These are phyloP conservation scores for Phytophthora idaei DNA, from an alignment of 352 stramenopile species.

Conservation along the genomic window DNA sequence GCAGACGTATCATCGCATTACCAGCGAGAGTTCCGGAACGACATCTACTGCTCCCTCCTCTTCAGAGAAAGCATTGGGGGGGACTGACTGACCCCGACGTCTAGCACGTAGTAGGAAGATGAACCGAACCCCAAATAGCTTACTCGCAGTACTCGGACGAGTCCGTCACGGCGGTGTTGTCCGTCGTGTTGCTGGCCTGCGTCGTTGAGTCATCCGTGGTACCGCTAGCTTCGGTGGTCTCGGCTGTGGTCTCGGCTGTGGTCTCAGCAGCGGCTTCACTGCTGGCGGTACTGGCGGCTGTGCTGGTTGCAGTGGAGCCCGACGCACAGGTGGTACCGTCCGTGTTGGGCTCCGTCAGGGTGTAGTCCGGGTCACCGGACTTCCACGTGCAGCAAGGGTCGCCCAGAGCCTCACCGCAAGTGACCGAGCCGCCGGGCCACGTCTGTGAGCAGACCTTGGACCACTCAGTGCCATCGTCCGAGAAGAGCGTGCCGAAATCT, in stretches of 20 bases:
- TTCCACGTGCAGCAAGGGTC: constrained; percentile 56
- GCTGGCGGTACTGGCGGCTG: constrained; percentile 8
- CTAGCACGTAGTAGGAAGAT: constrained; percentile 11
- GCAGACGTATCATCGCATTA: constrained; percentile 9
- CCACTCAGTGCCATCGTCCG: constrained; percentile 41
- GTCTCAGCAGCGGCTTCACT: constrained; percentile 5
- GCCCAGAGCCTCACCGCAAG: constrained; percentile 40
- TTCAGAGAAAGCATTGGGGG: neutral
- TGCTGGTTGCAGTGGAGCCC: constrained; percentile 21
- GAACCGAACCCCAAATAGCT: constrained; percentile 4
- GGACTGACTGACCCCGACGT: constrained; percentile 4
- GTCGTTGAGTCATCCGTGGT: constrained; percentile 22
- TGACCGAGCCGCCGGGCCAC: constrained; percentile 47
- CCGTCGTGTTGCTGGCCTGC: constrained; percentile 26
- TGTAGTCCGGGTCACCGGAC: constrained; percentile 38
- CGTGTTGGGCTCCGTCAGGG: constrained; percentile 42
- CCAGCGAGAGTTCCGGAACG: constrained; percentile 12
- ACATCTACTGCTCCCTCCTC: constrained; percentile 10
- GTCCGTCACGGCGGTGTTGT: constrained; percentile 31
- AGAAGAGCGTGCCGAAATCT: constrained; percentile 54
- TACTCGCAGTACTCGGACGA: constrained; percentile 44
- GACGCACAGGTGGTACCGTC: constrained; percentile 42
- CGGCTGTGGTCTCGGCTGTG: constrained; percentile 3
- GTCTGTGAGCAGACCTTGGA: constrained; percentile 45
- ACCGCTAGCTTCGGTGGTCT: constrained; percentile 10